Conservation (phyloP, 2,329 filamentous ascomycete genomes). For the Fusarium paranaense region DNA sequence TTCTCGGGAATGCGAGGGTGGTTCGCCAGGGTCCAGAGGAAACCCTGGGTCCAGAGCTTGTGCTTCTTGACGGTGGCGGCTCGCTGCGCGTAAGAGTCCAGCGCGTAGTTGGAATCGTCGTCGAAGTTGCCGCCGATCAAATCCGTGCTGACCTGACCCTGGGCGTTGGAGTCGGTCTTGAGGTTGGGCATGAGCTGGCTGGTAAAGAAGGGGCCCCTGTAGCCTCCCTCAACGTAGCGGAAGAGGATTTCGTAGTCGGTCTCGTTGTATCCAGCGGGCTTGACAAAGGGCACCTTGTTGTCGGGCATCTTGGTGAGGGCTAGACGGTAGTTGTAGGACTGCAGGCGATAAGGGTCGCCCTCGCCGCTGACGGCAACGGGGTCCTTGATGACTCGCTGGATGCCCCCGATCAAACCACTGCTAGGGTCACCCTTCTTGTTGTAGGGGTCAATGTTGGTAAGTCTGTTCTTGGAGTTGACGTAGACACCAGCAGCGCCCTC, state of each 20-base stretch:
- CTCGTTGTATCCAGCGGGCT: conserved; percentile 31
- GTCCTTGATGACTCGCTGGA: conserved; percentile 23
- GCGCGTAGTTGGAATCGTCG: conserved; percentile 1
- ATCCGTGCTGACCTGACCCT: conserved; percentile 13
- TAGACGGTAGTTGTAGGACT: conserved; percentile 37
- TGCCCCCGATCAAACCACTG: conserved; percentile 25
- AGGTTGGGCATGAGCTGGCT: conserved; percentile 16
- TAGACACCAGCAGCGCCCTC: conserved; percentile 29
- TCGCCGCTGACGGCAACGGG: conserved; percentile 1
- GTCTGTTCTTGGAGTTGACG: conserved; percentile 1
- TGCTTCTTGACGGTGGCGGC: not conserved
- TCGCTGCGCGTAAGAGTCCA: conserved; percentile 1
- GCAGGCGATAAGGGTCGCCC: conserved; percentile 25
- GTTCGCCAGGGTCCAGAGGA: conserved; percentile 13
- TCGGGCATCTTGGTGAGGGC: conserved; percentile 15
- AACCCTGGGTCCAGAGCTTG: conserved; percentile 5
- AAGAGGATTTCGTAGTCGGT: conserved; percentile 31
- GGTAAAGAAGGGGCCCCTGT: conserved; percentile 18
- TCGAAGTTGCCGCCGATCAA: conserved; percentile 9
- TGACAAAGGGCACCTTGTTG: conserved; percentile 27
- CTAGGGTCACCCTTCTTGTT: conserved; percentile 12
- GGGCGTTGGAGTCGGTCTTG: conserved; percentile 17
- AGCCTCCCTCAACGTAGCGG: conserved; percentile 33
- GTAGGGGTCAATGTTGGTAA: conserved; percentile 28
- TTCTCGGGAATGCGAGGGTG: not conserved